Conservation (phyloP, 768 basidiomycete species). For the Suillus subaureus region DNA sequence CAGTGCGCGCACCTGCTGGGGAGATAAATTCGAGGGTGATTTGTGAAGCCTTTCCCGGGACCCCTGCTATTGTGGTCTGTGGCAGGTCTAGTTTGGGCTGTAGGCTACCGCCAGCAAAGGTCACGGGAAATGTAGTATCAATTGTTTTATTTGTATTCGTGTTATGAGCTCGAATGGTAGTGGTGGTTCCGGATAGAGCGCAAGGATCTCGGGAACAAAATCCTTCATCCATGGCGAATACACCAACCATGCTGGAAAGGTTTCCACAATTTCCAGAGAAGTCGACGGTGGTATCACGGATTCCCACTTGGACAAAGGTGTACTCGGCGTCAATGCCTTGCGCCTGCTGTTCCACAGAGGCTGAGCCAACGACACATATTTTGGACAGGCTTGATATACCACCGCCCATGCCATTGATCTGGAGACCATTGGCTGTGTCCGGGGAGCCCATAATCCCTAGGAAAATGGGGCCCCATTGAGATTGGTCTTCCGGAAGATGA, state of each 20-base stretch:
- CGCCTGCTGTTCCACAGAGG: slow-evolving; percentile 43
- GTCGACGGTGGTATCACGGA: slow-evolving; percentile 61
- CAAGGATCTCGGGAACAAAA: slow-evolving; percentile 38
- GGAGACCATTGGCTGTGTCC: slow-evolving; percentile 64
- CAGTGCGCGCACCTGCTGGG: slow-evolving; percentile 71
- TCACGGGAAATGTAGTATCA: slow-evolving; percentile 69
- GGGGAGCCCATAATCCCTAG: slow-evolving; percentile 83
- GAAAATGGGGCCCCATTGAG: slow-evolving; percentile 63
- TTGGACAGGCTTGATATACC: slow-evolving; percentile 78
- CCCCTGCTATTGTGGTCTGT: slow-evolving; percentile 65
- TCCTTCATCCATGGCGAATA: slow-evolving; percentile 70
- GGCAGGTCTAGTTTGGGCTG: slow-evolving; percentile 46
- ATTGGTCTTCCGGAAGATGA: slow-evolving; percentile 51
- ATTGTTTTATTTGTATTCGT: slow-evolving; percentile 73
- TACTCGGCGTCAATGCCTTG: slow-evolving; percentile 64
- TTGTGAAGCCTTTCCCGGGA: slow-evolving; percentile 63
- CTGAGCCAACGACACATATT: slow-evolving; percentile 62
- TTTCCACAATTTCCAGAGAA: slow-evolving; percentile 79
- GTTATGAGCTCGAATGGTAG: slow-evolving; percentile 63
- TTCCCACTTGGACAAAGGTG: slow-evolving; percentile 68
- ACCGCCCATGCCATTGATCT: slow-evolving; percentile 83
- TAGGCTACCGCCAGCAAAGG: slow-evolving; percentile 11
- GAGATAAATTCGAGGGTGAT: slow-evolving; percentile 68
- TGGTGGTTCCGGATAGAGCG: slow-evolving; percentile 18
- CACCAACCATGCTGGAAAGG: slow-evolving; percentile 71